Conservation (phyloP, 768 basidiomycete species). For the Leccinum broughii region DNA sequence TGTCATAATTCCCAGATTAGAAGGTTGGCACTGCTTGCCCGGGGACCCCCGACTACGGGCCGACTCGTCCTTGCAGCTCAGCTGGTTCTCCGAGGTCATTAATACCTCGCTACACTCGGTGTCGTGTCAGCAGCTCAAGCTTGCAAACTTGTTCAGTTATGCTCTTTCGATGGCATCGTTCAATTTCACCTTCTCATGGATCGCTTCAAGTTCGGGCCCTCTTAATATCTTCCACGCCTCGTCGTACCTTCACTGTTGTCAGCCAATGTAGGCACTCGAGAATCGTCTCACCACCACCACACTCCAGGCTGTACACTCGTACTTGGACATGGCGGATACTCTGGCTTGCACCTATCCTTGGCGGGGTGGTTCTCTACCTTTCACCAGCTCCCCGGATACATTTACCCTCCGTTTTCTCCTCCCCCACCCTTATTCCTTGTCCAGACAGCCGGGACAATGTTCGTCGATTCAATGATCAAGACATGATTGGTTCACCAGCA, state of each 20-base stretch:
- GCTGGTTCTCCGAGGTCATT: constrained; percentile 51
- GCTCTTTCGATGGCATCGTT: constrained; percentile 22
- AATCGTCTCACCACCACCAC: constrained; percentile 13
- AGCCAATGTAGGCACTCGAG: constrained; percentile 5
- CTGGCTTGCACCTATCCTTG: constrained; percentile 60
- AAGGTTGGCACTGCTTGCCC: no score
- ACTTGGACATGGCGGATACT: constrained; percentile 30
- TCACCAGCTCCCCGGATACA: constrained; percentile 43
- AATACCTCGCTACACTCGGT: constrained; percentile 48
- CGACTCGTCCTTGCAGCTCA: not conserved
- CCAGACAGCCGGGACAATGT: constrained; percentile 13
- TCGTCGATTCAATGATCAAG: constrained; percentile 24
- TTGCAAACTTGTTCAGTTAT: constrained; percentile 33
- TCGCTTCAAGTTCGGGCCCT: constrained; percentile 18
- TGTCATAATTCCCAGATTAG: no score
- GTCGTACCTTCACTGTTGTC: constrained; percentile 28
- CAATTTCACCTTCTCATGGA: constrained; percentile 29
- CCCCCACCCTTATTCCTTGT: constrained; percentile 50
- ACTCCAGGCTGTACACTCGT: constrained; percentile 27
- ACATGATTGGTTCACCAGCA: constrained; percentile 64
- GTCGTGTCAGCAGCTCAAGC: constrained; percentile 32
- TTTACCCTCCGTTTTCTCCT: constrained; percentile 50
- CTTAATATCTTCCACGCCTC: constrained; percentile 7
- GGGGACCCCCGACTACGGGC: no score
- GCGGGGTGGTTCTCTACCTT: constrained; percentile 53